Evolutionary conservation across 768 basidiomycete species (phyloP).

Genomic region (Kwoniella dejecticola): DNA sequence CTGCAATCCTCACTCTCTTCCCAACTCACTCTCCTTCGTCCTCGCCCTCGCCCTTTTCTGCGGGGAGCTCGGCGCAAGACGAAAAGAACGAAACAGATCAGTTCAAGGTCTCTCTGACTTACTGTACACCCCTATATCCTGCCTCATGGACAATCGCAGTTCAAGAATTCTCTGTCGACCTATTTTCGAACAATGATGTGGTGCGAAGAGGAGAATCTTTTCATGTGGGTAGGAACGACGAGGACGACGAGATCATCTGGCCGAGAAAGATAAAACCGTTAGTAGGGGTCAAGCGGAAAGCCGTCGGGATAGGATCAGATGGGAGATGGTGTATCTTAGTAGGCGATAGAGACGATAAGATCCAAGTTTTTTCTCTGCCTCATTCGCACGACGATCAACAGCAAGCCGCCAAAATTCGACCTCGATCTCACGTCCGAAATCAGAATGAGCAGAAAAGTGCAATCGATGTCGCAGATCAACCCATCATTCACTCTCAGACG

Average conservation of each 20-base stretch:
- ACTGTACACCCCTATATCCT: constrained; percentile 53
- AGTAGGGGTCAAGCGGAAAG: constrained; percentile 46
- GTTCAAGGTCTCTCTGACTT: constrained; percentile 47
- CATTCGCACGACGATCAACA: constrained; percentile 3
- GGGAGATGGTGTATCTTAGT: constrained; percentile 52
- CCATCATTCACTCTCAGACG: constrained; percentile 49
- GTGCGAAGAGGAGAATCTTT: constrained; percentile 33
- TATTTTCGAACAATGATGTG: background rate
- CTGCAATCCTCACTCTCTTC: constrained; percentile 48
- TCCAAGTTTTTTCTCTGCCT: constrained; percentile 53
- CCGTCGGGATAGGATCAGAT: constrained; percentile 48
- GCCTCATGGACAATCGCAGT: constrained; percentile 54
- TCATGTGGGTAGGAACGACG: constrained; percentile 17
- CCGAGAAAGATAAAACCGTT: constrained; percentile 40
- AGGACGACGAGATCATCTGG: constrained; percentile 35
- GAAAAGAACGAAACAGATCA: constrained; percentile 4
- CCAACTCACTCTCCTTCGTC: too few species aligned
- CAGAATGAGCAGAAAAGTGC: too few species aligned
- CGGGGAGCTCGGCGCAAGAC: too few species aligned
- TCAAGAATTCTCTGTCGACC: constrained; percentile 47
- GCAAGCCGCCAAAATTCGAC: background rate
- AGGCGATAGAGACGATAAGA: constrained; percentile 47
- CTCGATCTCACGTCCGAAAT: background rate
- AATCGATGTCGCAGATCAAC: background rate
- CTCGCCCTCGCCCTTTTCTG: too few species aligned